A percentile compares a stretch with the other conserved stretches of the same genome.
phyloP scores from a whole-genome alignment of 148 eudicot genomes.

The Fallopia convolvulus region DNA sequence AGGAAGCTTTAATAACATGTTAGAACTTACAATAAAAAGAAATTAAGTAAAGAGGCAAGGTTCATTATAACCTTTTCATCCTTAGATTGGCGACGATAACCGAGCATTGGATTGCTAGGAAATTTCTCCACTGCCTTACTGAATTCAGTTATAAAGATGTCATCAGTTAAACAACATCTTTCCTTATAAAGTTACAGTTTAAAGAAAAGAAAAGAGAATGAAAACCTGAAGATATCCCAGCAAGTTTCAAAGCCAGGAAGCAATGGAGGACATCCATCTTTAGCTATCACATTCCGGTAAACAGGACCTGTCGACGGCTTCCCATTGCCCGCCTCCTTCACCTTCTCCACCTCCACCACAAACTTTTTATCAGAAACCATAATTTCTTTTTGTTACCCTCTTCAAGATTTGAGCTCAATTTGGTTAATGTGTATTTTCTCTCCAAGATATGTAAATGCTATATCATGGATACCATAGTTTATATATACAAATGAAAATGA shows the following conservation, averaged over 20 bases:
- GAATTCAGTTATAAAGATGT: neutral
- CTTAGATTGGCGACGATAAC: slow-evolving; percentile 41
- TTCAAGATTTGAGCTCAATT: neutral
- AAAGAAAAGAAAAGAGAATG: too few relatives aligned
- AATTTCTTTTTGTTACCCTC: neutral
- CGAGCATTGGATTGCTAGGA: slow-evolving; percentile 73
- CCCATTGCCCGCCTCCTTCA: slow-evolving; percentile 38
- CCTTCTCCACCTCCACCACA: slow-evolving; percentile 68
- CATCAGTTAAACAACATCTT: too few relatives aligned
- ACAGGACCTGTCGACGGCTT: slow-evolving; percentile 78
- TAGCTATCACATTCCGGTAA: slow-evolving; percentile 59
- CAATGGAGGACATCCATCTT: slow-evolving; percentile 72
- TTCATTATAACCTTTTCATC: slow-evolving; percentile 46
- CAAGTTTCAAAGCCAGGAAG: slow-evolving; percentile 54
- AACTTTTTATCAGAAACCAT: slow-evolving; percentile 36
- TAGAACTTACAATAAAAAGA: neutral
- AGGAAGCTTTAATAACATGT: neutral
- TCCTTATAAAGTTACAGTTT: too few relatives aligned
- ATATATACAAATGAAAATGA: neutral
- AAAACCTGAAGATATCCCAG: slow-evolving; percentile 89
- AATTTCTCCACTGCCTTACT: slow-evolving; percentile 41
- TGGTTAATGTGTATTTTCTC: neutral
- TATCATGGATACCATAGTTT: neutral
- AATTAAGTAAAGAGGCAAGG: neutral
- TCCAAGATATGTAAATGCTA: neutral